These are phyloP conservation scores for Asterophora parasitica DNA, from an alignment of 768 basidiomycete genomes.

Conservation along the genomic window DNA sequence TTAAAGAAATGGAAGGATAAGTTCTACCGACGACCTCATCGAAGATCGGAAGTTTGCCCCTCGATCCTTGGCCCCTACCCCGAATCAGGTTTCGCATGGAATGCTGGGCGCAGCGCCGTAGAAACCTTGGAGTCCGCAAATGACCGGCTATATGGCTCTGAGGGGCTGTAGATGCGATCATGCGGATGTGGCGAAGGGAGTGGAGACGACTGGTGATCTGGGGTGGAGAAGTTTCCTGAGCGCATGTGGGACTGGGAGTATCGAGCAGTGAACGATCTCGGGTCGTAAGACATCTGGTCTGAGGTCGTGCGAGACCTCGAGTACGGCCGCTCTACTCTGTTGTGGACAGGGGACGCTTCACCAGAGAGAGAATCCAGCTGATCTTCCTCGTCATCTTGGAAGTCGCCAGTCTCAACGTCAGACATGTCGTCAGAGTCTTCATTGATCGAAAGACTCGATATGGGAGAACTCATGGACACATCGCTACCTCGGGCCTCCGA, in stretches of 20 bases:
- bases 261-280: not conserved
- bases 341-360: slow-evolving; percentile 6
- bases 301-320: not conserved
- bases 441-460: slow-evolving; percentile 19
- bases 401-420: slow-evolving; percentile 15
- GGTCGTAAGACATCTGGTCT: slow-evolving; percentile 1
- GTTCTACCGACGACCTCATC: not conserved
- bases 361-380: slow-evolving; percentile 18
- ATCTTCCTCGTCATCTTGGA: slow-evolving; percentile 19
- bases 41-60: slow-evolving; percentile 1
- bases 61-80: not conserved
- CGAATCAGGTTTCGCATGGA: slow-evolving; percentile 13
- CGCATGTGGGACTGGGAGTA: slow-evolving; percentile 15
- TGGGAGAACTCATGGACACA: slow-evolving; percentile 16
- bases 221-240: slow-evolving; percentile 16
- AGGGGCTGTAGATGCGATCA: slow-evolving; percentile 24
- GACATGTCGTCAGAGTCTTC: slow-evolving; percentile 25
- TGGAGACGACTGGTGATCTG: slow-evolving; percentile 15
- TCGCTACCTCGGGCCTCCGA: not conserved
- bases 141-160: slow-evolving; percentile 27
- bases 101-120: slow-evolving; percentile 32
- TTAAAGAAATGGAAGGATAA: not conserved
- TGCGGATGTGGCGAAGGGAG: slow-evolving; percentile 15
- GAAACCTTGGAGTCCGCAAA: slow-evolving; percentile 28
- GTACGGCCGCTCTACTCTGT: slow-evolving; percentile 3